Base-by-base conservation (phyloP, 768 basidiomycete species). In the Suillus subluteus region DNA sequence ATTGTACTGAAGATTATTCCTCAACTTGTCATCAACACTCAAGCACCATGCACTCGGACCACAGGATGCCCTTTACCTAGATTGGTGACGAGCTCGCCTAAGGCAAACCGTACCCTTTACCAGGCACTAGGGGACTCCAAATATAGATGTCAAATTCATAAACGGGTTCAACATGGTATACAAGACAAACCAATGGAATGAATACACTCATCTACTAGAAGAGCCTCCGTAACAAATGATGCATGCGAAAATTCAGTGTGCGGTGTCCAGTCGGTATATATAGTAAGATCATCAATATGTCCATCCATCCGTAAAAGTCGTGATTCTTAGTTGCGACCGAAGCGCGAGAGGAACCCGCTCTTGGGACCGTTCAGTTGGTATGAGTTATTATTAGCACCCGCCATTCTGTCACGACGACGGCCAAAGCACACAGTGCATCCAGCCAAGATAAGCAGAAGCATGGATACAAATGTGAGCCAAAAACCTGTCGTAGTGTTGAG, bases 391-490 rank as follows among this genome's bases (percentile, higher is more conserved):
- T 69, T 75, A 21, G 78, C 83, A 26, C 79, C 79, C 0, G 83
- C 73, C 79, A 84, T 80, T 68, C 89, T 83, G 65, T 83, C 80
- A 65, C 80, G 84, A 65, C 88, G 81, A 46, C 89, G 86, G 13
- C 89, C 90, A 68, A 90, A 86, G 80, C 88, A 90, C 44, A 91
- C 87, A 4, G 88, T 88, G 80, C 86, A 85, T 62, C 89, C 89
- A 21, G 86, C 89, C 64, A 91, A 73, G 50, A 87, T 76, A 40
- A 89, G 83, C 5, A 92, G 83, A 69, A 92, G 78, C 73, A 93
- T 78, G 15, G 87, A 75, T 23, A 83, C 86, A 70, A 93, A 87
- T 2, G 90, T 91, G 75, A 93, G 74, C 91, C 91, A 93, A 75
- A 92, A 92, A 9, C 84, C 91, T 90, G 67, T 58, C 23, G 40